Evolutionary conservation across 2,329 filamentous ascomycete genomes (phyloP).

Genomic region (Drechslera avenae): DNA sequence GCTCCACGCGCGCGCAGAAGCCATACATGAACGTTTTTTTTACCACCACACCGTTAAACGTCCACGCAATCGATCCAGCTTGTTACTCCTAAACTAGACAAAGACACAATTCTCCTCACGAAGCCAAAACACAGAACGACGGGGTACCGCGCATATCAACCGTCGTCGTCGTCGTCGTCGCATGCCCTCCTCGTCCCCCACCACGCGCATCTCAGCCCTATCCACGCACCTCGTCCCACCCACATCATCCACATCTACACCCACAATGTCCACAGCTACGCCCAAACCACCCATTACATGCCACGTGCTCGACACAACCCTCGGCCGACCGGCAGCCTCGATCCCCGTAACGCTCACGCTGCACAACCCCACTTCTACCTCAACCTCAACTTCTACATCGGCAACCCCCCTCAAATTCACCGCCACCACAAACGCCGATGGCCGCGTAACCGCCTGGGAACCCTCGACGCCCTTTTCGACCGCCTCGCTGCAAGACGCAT

Average conservation of each 20-base stretch:
- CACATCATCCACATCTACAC: background rate
- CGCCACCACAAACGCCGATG: slow-evolving; percentile 75
- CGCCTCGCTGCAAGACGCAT: slow-evolving; percentile 47
- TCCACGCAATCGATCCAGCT: no score
- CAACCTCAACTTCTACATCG: slow-evolving; percentile 50
- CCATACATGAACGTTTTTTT: no score
- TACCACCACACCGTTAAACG: no score
- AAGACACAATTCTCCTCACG: no score
- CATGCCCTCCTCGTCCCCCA: no score
- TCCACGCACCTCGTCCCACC: slow-evolving; percentile 22
- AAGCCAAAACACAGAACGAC: no score
- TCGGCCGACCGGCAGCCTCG: slow-evolving; percentile 69
- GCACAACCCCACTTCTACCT: slow-evolving; percentile 25
- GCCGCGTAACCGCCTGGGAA: slow-evolving; percentile 72
- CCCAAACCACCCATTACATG: slow-evolving; percentile 71
- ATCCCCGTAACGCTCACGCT: slow-evolving; percentile 70
- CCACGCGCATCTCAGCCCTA: slow-evolving; percentile 28
- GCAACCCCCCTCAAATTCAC: slow-evolving; percentile 52
- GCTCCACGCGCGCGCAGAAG: no score
- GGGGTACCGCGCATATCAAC: no score
- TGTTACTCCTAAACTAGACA: no score
- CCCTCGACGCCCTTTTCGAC: slow-evolving; percentile 53
- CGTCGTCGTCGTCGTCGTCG: no score
- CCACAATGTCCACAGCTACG: slow-evolving; percentile 10
- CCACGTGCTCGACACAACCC: slow-evolving; percentile 83